Evolutionary conservation across 1,139 yeast genomes (phyloP).

Genomic region (Kodamaea derodonti): DNA sequence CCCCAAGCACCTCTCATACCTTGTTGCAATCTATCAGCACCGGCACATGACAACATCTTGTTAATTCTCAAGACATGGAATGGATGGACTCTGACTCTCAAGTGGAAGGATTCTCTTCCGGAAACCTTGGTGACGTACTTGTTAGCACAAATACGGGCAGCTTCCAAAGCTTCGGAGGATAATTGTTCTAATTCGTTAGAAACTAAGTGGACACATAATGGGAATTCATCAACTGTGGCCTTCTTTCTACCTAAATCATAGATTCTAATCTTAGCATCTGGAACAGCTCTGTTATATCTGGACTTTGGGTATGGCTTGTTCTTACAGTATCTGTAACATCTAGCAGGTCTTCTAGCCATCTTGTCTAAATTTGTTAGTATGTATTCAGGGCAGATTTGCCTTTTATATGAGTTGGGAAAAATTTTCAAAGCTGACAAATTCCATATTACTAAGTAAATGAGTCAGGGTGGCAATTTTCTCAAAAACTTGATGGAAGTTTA

Average conservation of each 20-base stretch:
- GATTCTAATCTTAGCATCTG: constrained; percentile 99
- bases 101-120: constrained; percentile 99
- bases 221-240: constrained; percentile 99
- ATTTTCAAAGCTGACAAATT: constrained; percentile 11
- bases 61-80: constrained; percentile 99
- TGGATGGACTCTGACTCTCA: constrained; percentile 99
- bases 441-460: background rate
- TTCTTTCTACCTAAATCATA: constrained; percentile 99
- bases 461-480: too few relatives aligned
- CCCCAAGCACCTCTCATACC: constrained; percentile 99
- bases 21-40: constrained; percentile 99
- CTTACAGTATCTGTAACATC: constrained; percentile 99
- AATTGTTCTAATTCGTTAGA: constrained; percentile 99
- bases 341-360: constrained; percentile 99
- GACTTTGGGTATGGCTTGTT: constrained; percentile 99
- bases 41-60: constrained; percentile 99
- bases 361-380: constrained; percentile 48
- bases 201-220: constrained; percentile 98
- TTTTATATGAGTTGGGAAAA: constrained; percentile 7
- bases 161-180: constrained; percentile 99
- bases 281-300: constrained; percentile 99
- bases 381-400: constrained; percentile 1
- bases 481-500: background rate
- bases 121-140: constrained; percentile 96
- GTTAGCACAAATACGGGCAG: constrained; percentile 99